Evolutionary conservation across 331 rosid species (phyloP).

Genomic region (Saraca asoca): DNA sequence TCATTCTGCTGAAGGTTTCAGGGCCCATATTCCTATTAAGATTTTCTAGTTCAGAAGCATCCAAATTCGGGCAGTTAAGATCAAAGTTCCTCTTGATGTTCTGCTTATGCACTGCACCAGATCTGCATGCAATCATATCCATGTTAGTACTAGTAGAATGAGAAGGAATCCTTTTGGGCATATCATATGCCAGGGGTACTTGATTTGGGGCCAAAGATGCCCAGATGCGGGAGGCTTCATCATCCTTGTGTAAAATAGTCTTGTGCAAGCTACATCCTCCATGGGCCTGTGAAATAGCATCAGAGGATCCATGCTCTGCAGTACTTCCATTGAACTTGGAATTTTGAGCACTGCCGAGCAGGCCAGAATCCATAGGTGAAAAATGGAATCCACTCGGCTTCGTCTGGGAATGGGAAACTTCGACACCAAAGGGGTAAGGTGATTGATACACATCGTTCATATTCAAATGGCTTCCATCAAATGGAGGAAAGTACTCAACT

Average conservation of each 20-base stretch:
- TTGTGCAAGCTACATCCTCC: constrained; percentile 63
- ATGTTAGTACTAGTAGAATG: constrained; percentile 47
- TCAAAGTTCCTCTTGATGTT: constrained; percentile 52
- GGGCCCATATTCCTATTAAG: constrained; percentile 50
- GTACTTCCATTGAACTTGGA: constrained; percentile 54
- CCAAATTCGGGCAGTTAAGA: constrained; percentile 49
- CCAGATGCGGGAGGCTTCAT: constrained; percentile 69
- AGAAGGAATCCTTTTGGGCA: constrained; percentile 54
- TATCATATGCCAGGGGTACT: constrained; percentile 45
- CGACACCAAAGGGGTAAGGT: constrained; percentile 42
- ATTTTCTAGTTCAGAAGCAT: constrained; percentile 50
- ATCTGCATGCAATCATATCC: constrained; percentile 43
- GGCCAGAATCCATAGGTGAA: constrained; percentile 54
- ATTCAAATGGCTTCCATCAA: constrained; percentile 44
- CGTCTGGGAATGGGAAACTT: constrained; percentile 59
- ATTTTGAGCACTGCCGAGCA: constrained; percentile 52
- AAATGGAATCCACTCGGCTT: constrained; percentile 58
- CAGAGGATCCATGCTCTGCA: constrained; percentile 52
- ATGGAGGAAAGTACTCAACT: constrained; percentile 52
- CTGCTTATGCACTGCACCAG: constrained; percentile 54
- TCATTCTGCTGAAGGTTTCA: constrained; percentile 56
- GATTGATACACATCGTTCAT: constrained; percentile 50
- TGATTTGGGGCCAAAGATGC: constrained; percentile 52
- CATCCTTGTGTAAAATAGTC: constrained; percentile 53
- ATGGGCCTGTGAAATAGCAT: constrained; percentile 44